Conservation (phyloP, 306 rosid genomes). For the Gynostemma pentaphyllum region DNA sequence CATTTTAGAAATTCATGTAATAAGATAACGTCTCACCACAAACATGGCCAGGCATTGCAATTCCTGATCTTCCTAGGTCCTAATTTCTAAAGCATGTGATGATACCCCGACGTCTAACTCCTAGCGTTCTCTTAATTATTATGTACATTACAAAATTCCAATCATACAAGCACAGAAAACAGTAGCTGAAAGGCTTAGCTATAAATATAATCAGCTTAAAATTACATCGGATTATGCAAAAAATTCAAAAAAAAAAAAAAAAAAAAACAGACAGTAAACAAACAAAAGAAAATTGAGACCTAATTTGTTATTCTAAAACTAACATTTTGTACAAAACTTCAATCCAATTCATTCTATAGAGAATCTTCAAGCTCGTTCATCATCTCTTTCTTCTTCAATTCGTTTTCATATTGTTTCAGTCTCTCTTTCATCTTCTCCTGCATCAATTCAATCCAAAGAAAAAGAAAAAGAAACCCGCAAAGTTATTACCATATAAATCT, state of each 20-base stretch:
- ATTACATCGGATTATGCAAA: not conserved
- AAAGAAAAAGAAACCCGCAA: not conserved
- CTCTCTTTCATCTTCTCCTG: slow-evolving; percentile 78
- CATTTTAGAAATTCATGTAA: not conserved
- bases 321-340: not conserved
- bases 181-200: not conserved
- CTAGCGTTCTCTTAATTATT: not conserved
- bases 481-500: not conserved
- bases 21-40: not conserved
- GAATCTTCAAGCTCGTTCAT: slow-evolving; percentile 54
- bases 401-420: slow-evolving; percentile 44
- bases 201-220: not conserved
- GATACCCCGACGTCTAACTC: not conserved
- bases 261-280: not conserved
- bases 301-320: no score
- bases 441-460: not conserved
- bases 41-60: not conserved
- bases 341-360: slow-evolving; percentile 21
- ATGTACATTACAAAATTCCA: not conserved
- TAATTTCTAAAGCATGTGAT: not conserved
- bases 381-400: slow-evolving; percentile 52
- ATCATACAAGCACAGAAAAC: not conserved
- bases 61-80: not conserved
- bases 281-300: not conserved
- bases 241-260: not conserved